These are phyloP conservation scores for Hemisphaericaspora subhashii DNA, from an alignment of 1,139 yeast genomes.

Conservation along the genomic window DNA sequence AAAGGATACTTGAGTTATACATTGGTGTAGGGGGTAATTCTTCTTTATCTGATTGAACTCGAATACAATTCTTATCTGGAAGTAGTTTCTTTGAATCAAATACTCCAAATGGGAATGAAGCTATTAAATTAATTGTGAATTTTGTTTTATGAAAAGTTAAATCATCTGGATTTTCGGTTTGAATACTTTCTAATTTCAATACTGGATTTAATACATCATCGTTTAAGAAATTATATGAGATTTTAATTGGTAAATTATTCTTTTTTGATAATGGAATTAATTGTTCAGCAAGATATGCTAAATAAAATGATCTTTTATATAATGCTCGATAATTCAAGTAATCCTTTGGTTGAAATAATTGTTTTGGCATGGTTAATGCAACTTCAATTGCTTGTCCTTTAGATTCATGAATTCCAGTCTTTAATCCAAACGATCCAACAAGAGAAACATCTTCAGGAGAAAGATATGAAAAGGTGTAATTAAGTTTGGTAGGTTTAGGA, in stretches of 20 bases:
- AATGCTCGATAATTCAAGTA: conserved; percentile 85
- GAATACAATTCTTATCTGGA: conserved; percentile 76
- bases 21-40: conserved; percentile 75
- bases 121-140: conserved; percentile 68
- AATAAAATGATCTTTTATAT: conserved; percentile 84
- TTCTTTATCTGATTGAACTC: conserved; percentile 56
- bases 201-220: conserved; percentile 69
- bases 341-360: conserved; percentile 80
- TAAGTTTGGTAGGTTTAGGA: conserved; percentile 72
- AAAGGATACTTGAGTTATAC: conserved; percentile 77
- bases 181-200: conserved; percentile 52
- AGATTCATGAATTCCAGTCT: conserved; percentile 59
- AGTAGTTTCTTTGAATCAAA: conserved; percentile 76
- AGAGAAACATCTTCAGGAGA: conserved; percentile 78
- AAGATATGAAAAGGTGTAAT: conserved; percentile 67
- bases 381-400: conserved; percentile 71
- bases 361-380: conserved; percentile 76
- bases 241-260: conserved; percentile 55
- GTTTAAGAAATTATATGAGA: conserved; percentile 58
- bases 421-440: conserved; percentile 87
- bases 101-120: conserved; percentile 67
- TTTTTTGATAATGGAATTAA: conserved; percentile 55
- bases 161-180: conserved; percentile 48
- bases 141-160: conserved; percentile 65
- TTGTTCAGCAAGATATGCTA: conserved; percentile 73